Base-by-base conservation (phyloP, 2,329 filamentous ascomycete species). In the Tolypocladium ophioglossoides region DNA sequence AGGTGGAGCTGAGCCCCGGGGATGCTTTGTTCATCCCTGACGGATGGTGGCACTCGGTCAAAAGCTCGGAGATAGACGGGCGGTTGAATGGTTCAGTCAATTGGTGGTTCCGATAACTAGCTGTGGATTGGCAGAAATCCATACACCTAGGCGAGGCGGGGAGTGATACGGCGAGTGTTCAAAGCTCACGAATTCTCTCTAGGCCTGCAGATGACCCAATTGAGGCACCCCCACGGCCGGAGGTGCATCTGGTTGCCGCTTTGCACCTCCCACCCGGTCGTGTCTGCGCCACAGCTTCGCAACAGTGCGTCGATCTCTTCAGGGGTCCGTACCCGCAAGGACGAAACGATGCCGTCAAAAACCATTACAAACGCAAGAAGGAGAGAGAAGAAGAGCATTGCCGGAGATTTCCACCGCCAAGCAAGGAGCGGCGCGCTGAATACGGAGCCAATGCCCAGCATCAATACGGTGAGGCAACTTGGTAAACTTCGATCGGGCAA, bases 271-370 rank as follows among this genome's bases (percentile, higher is more conserved):
- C 79, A 82, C n/a, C 62, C 62, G 4, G 62, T 66, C 38, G 68
- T 68, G 34, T 71, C 68, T 2, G 72, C 75, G n/a, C 68, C 68
- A 61, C 78, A 81, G 4, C 71, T 72, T 54, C 77, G 74, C 58
- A 89, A 67, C 59, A 91, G 65, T 0, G 64, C 64, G 64, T 84
- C 72, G 6, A 89, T 78, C 68, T 91, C 87, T 16, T 78, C 75
- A 0, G 83, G 76, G 4, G 80, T 87, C 54, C 87, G 77, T 8
- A 85, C 87, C 46, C 87, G 73, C 59, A 90, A 64, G 40, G 79
- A 80, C 11, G 84, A 88, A 50, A 89, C 76, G 55, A 81, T 72
- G 2, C 87, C 87, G 67, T 91, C 87, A 62, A 86, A 85, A 0
- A 82, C 76, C 20, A 89, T 70, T 10, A 87, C 79, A 56, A 86